Percentiles rank a stretch among this genome's conserved stretches.
These are phyloP conservation scores for Vigna mungo DNA, from an alignment of 306 rosid species.

Conservation along the genomic window DNA sequence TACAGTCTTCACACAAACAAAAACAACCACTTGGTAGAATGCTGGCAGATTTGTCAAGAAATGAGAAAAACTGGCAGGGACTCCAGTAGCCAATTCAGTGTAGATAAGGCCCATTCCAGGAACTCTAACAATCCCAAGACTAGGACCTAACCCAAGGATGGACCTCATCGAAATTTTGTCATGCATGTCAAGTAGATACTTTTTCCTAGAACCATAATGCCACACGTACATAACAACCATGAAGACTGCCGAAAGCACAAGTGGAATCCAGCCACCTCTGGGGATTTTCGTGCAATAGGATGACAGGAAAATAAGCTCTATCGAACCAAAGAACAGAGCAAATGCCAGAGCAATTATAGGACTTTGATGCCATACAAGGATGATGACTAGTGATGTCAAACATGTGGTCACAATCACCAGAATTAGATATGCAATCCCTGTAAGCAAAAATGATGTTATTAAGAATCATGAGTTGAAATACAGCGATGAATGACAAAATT, in stretches of 20 bases:
- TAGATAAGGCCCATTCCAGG: conserved; percentile 95
- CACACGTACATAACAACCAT: conserved; percentile 77
- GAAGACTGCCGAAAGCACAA: conserved; percentile 61
- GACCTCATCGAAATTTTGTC: conserved; percentile 88
- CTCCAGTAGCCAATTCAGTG: conserved; percentile 81
- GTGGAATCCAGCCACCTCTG: conserved; percentile 90
- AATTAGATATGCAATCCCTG: conserved; percentile 75
- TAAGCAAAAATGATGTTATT: conserved; percentile 45
- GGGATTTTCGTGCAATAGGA: conserved; percentile 69
- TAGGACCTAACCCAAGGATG: conserved; percentile 83
- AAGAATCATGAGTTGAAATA: conserved; percentile 36
- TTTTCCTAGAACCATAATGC: conserved; percentile 89
- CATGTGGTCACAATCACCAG: conserved; percentile 71
- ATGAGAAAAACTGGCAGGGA: conserved; percentile 89
- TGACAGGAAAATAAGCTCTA: conserved; percentile 76
- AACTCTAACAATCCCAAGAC: conserved; percentile 93
- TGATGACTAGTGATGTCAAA: conserved; percentile 72
- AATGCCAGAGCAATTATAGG: conserved; percentile 62
- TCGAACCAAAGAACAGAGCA: conserved; percentile 60
- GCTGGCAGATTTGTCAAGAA: conserved; percentile 94
- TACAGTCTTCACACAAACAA: conserved; percentile 83
- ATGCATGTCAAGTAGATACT: conserved; percentile 79
- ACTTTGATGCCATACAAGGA: conserved; percentile 80
- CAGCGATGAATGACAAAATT: conserved; percentile 16
- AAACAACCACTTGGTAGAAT: conserved; percentile 87